Evolutionary conservation across 345 rosid species (phyloP), one percentile per base, ranked within the genome.

Genomic region (Pugionium dolabratum): DNA sequence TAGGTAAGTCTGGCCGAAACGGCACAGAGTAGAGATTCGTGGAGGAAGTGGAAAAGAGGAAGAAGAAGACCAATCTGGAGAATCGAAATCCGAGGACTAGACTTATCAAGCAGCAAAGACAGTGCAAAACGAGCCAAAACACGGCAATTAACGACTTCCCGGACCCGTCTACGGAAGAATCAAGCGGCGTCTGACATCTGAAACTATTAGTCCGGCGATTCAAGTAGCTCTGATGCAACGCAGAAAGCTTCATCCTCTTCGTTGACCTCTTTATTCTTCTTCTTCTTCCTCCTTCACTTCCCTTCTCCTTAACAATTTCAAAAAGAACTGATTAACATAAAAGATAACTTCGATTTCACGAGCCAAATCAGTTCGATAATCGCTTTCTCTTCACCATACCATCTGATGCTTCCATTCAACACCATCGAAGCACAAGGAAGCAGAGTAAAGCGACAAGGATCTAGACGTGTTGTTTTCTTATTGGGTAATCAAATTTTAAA

Each of bases 11-110:
- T 32, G 76, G 62, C 18, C 18, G 18, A 11, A 93, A 80, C 65
- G 97, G 91, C 64, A 87, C 43, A 49, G 90, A 35, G 77, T 86
- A 86, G 61, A 87, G 74, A 54, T 66, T 78, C 6, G 76, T 69
- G 10, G 86, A 25, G 5, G 94, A 77, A 33, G 94, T 81, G 6
- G 99, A 84, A 85, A 90, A 85, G 66, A 94, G 78, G 65, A 94
- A 80, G 80, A 95, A 85, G 83, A 95, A 91, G 45, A 91, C 91
- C 9, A 95, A 79, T 29, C 96, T 88, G 10, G 97, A 95, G 84
- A 95, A 91, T 61, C 99, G 86, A 64, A 81, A 95, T 2, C 99
- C 99, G 11, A 95, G 91, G 29, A 95, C 79, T 49, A 95, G 79
- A 57, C 96, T 89, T 8, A 95, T 76, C 69, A 95, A 83, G 79